Evolutionary conservation across 192 early-diverging fungal genomes (phyloP).

Genomic region (Jimgerdemannia lactiflua): DNA sequence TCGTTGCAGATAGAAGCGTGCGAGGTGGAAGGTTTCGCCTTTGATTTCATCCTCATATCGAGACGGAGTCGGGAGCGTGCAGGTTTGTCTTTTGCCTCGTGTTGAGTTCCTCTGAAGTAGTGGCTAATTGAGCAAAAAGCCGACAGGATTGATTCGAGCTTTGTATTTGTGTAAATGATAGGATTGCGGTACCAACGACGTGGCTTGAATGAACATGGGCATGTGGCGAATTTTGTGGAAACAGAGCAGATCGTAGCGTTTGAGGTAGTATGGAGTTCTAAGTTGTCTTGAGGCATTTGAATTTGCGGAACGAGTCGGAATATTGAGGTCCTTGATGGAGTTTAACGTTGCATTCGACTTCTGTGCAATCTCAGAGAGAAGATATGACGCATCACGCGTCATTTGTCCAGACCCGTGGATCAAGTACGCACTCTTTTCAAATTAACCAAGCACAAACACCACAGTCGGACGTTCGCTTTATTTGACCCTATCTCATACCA

Average conservation of each 20-base stretch:
- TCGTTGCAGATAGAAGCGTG: constrained; percentile 63
- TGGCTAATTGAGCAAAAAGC: background rate
- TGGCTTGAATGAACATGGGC: constrained; percentile 82
- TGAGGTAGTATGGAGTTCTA: constrained; percentile 29
- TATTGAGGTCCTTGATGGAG: background rate
- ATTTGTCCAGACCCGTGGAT: constrained; percentile 92
- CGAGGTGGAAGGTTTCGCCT: constrained; percentile 52
- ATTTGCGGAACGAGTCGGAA: background rate
- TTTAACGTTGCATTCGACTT: background rate
- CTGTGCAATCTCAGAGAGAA: constrained; percentile 23
- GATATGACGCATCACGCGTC: constrained; percentile 56
- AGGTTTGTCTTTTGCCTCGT: constrained; percentile 16
- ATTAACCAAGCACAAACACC: background rate
- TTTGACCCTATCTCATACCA: background rate
- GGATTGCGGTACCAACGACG: constrained; percentile 88
- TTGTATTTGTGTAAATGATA: constrained; percentile 19
- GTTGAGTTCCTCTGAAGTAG: background rate
- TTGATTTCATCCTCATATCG: constrained; percentile 68
- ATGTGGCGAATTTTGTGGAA: constrained; percentile 96
- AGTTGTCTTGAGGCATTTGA: too few species aligned
- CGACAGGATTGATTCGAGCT: background rate
- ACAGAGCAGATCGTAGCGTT: constrained; percentile 86
- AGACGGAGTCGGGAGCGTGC: constrained; percentile 59
- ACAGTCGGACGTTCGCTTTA: background rate
- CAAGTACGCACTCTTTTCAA: constrained; percentile 39